Percentiles rank a stretch among this genome's conserved stretches.
Conservation (phyloP, 2,329 filamentous ascomycete genomes). For the Microsporum audouinii region DNA sequence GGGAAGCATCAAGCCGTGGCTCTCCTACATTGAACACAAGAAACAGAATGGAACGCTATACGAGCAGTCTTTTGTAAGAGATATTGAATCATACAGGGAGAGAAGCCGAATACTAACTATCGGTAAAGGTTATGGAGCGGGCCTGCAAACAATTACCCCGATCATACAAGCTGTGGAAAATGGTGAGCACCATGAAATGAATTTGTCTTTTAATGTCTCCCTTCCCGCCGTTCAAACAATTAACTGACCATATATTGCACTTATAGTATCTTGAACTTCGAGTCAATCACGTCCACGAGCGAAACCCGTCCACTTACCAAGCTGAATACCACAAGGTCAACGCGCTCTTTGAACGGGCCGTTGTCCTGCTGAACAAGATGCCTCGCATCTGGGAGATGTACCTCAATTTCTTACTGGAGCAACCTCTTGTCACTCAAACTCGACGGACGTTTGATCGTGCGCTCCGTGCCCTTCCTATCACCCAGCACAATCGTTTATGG, state of each 20-base stretch:
- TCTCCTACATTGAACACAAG: conserved; percentile 89
- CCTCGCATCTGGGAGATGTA: conserved; percentile 98
- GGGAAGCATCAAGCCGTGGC: conserved; percentile 83
- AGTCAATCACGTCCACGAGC: conserved; percentile 64
- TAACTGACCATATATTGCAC: conserved; percentile 4
- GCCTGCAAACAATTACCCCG: conserved; percentile 81
- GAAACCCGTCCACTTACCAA: conserved; percentile 70
- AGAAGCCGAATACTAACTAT: background rate
- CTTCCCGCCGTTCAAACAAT: background rate
- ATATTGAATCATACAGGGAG: background rate
- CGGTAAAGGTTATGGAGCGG: conserved; percentile 60
- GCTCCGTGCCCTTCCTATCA: conserved; percentile 78
- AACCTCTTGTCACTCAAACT: conserved; percentile 81
- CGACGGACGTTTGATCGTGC: conserved; percentile 85
- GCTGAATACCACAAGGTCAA: conserved; percentile 89
- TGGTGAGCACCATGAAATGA: conserved; percentile 43
- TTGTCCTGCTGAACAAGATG: conserved; percentile 97
- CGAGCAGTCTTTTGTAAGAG: conserved; percentile 65
- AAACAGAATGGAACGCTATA: conserved; percentile 68
- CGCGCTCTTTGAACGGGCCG: conserved; percentile 78
- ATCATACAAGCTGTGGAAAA: conserved; percentile 97
- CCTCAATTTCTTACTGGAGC: conserved; percentile 74
- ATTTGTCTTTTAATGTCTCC: background rate
- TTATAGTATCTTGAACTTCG: conserved; percentile 72
- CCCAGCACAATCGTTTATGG: conserved; percentile 95